Percentiles rank a stretch among this genome's conserved stretches.
Evolutionary conservation across 2,329 filamentous ascomycete genomes (phyloP).

Genomic region (Stemphylium vesicarium): DNA sequence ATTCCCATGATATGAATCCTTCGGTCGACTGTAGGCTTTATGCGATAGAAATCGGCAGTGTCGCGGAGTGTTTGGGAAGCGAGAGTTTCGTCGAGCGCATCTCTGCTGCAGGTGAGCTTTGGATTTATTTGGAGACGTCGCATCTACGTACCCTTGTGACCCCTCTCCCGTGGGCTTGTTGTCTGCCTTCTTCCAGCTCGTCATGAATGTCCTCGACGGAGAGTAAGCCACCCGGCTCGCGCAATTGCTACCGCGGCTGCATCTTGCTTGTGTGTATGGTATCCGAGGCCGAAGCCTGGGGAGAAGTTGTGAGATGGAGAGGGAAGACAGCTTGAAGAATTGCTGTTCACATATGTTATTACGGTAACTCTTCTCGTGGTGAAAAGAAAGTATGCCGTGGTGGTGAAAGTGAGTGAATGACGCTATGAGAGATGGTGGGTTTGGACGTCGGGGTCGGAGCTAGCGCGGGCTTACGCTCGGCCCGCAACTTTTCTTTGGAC

Average conservation of each 20-base stretch:
- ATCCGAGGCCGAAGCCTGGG: constrained; percentile 56
- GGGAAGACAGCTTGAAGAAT: constrained; percentile 54
- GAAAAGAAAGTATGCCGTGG: background rate
- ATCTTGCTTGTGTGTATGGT: constrained; percentile 48
- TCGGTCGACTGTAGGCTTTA: constrained; percentile 33
- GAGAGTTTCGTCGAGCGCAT: constrained; percentile 20
- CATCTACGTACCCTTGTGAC: constrained; percentile 16
- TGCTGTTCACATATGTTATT: constrained; percentile 20
- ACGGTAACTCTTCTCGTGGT: background rate
- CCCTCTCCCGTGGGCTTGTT: constrained; percentile 23
- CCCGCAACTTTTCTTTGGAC: constrained; percentile 30
- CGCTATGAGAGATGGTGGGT: constrained; percentile 8
- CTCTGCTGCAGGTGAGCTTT: constrained; percentile 23
- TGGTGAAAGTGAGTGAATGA: constrained; percentile 13
- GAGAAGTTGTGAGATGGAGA: constrained; percentile 44
- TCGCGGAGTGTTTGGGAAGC: constrained; percentile 2
- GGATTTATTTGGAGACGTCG: background rate
- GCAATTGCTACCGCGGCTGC: constrained; percentile 51
- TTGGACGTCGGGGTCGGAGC: constrained; percentile 13
- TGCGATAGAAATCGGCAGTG: constrained; percentile 43
- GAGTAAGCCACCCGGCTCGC: constrained; percentile 53
- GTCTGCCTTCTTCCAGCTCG: constrained; percentile 32
- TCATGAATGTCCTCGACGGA: constrained; percentile 27
- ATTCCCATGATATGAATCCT: constrained; percentile 72
- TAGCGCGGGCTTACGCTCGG: constrained; percentile 32